Base-by-base conservation (phyloP, 352 stramenopile genomes). In the Phytopythium vexans region DNA sequence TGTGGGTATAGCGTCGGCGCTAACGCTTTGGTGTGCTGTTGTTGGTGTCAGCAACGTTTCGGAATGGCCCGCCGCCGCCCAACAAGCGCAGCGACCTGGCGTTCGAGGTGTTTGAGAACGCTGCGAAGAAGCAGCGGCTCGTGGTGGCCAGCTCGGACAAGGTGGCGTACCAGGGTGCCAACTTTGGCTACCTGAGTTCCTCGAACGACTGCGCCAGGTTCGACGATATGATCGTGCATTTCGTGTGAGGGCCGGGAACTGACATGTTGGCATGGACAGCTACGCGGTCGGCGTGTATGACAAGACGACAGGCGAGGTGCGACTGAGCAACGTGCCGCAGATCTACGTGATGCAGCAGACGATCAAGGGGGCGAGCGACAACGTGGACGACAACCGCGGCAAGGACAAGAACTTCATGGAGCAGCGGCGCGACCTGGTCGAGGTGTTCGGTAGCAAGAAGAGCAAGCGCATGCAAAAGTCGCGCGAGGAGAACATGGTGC, bases 321-420 rank as follows among this genome's bases (percentile, higher is more conserved):
- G 81, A 32, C 54, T 94, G 33, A 88, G 72, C 70, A 89, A 92
- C 64, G 74, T 94, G 21, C 58, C 73, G 37, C 83, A 94, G 70
- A 62, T 94, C 52, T 94, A 94, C 67, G 81, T 94, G 46, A 87
- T 94, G 81, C 83, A 94, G 52, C 83, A 94, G 56, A 82, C 63
- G 14, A 72, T 92, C 40, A 91, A 91, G 62, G 80, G 81, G 45
- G 64, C 68, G 12, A 74, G 63, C 8, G 77, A 90, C 53, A 83
- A 89, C 33, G 66, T 88, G 39, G 71, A 89, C 54, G 77, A 88
- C 52, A 77, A 85, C 56, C 69, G 68, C 38, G 75, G 72, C 56
- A 64, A 79, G 1, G 62, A 56, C 60, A 86, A 86, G 64, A 84
- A 52, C 60, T 84, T 64, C 52, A 78, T 86, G 64, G 79, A 92